Evolutionary conservation across 2,329 filamentous ascomycete species (phyloP).

Genomic region (Claviceps sp.): DNA sequence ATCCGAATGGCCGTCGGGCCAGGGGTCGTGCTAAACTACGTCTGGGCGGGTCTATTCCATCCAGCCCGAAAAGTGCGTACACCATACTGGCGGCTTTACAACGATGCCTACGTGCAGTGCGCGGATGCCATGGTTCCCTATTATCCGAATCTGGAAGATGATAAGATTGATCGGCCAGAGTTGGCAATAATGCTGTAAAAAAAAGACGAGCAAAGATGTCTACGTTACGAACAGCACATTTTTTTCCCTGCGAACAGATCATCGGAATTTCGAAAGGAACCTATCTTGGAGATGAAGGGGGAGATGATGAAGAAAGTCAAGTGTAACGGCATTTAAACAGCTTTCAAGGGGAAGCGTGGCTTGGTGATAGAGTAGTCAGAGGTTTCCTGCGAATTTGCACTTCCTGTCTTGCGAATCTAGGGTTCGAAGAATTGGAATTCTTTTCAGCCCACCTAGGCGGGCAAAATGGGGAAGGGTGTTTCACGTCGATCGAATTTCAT

Average conservation of each 20-base stretch:
- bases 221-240: not conserved
- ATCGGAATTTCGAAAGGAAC: no score
- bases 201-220: not conserved
- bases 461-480: no score
- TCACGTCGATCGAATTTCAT: no score
- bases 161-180: conserved; percentile 66
- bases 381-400: no score
- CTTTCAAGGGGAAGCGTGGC: no score
- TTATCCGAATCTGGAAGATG: conserved; percentile 77
- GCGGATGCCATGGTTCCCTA: conserved; percentile 95
- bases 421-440: no score
- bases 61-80: conserved; percentile 86
- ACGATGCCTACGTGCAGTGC: conserved; percentile 87
- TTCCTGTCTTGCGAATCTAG: no score
- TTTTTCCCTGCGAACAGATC: not conserved
- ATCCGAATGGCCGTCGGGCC: conserved; percentile 88
- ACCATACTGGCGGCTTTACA: conserved; percentile 95
- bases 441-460: no score
- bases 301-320: no score
- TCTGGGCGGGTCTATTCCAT: conserved; percentile 96
- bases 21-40: conserved; percentile 90
- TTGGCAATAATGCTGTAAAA: conserved; percentile 69
- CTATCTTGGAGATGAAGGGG: no score
- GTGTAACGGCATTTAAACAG: no score
- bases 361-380: no score